phyloP scores from a whole-genome alignment of 2,329 filamentous ascomycete species.

The Penicillium verrucosum region DNA sequence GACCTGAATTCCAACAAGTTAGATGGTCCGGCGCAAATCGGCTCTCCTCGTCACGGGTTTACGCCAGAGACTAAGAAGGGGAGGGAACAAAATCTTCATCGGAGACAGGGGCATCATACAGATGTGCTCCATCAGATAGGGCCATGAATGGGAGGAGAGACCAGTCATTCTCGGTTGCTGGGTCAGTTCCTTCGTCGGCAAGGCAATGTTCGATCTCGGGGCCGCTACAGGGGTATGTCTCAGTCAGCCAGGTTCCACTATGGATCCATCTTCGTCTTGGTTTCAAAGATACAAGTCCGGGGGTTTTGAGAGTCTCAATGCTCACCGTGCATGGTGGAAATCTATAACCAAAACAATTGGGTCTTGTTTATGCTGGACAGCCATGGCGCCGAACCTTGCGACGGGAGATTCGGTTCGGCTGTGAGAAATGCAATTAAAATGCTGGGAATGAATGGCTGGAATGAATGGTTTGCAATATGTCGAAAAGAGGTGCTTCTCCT shows the following conservation, averaged over 20 bases:
- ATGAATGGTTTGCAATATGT: neutral
- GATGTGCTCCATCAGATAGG: slow-evolving; percentile 89
- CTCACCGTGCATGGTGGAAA: slow-evolving; percentile 70
- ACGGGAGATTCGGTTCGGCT: neutral
- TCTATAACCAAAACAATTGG: slow-evolving; percentile 77
- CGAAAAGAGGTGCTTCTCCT: slow-evolving; percentile 9
- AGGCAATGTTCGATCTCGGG: slow-evolving; percentile 95
- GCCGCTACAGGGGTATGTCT: slow-evolving; percentile 54
- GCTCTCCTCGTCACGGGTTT: neutral
- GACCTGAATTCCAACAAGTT: slow-evolving; percentile 40
- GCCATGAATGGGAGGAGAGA: slow-evolving; percentile 92
- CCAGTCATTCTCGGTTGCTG: slow-evolving; percentile 84
- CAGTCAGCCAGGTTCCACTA: neutral
- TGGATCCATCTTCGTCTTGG: neutral
- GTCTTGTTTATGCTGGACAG: slow-evolving; percentile 48
- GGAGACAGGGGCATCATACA: slow-evolving; percentile 54
- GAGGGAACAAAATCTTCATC: neutral
- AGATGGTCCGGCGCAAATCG: slow-evolving; percentile 1
- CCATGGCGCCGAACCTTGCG: slow-evolving; percentile 26
- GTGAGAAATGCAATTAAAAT: neutral
- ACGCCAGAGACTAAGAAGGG: neutral
- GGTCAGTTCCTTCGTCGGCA: slow-evolving; percentile 72
- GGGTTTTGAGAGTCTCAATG: neutral
- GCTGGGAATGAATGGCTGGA: neutral
- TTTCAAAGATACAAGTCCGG: neutral